Percentiles rank a stretch among this genome's conserved stretches.
Conservation (phyloP, 192 early-diverging fungal species). For the Pilaira anomala region DNA sequence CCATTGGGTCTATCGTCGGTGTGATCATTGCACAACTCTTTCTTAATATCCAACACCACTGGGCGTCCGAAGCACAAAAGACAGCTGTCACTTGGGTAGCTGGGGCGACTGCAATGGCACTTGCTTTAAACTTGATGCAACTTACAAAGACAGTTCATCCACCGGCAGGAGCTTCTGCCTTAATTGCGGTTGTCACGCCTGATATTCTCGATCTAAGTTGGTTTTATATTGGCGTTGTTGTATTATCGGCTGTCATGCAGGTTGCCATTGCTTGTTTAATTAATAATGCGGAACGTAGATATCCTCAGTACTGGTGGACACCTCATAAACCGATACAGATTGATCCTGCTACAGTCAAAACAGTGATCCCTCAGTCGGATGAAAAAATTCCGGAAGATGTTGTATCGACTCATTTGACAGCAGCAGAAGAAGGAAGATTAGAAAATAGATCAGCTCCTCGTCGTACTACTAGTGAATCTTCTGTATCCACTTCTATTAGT, state of each 20-base stretch:
- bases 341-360: not conserved
- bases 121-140: conserved; percentile 50
- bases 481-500: not conserved
- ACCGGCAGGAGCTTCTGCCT: conserved; percentile 50
- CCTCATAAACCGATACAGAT: conserved; percentile 11
- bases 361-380: not conserved
- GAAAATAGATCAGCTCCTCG: not conserved
- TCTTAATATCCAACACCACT: conserved; percentile 24
- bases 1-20: conserved; percentile 43
- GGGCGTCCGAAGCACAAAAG: conserved; percentile 30
- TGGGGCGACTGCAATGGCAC: conserved; percentile 46
- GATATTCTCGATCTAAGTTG: conserved; percentile 43
- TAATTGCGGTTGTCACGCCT: conserved; percentile 46
- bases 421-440: not conserved
- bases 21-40: conserved; percentile 44
- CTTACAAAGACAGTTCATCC: conserved; percentile 52
- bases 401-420: not conserved
- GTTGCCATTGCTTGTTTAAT: conserved; percentile 42
- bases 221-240: conserved; percentile 46
- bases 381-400: not conserved
- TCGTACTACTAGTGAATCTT: not conserved
- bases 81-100: conserved; percentile 46
- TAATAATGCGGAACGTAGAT: conserved; percentile 52
- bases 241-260: conserved; percentile 42
- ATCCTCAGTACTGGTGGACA: conserved; percentile 55